Conservation (phyloP, 1,139 yeast genomes). For the Candida tunisiensis region DNA sequence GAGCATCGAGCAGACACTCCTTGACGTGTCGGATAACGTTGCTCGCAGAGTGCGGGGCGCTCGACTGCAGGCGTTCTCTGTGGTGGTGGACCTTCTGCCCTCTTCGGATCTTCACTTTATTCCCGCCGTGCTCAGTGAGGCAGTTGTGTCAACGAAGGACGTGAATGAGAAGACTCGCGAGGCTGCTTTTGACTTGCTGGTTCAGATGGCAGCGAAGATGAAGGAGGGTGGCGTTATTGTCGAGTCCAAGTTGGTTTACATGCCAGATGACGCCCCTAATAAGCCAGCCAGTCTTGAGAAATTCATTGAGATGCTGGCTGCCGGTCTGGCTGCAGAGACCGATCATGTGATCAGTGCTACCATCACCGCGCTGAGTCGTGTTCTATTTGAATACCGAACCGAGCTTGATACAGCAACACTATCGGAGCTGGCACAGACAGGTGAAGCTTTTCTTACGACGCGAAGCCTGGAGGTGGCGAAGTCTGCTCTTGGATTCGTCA, state of each 20-base stretch:
- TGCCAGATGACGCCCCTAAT: constrained; percentile 41
- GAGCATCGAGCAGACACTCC: constrained; percentile 43
- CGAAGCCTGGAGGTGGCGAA: constrained; percentile 88
- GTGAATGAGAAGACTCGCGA: constrained; percentile 84
- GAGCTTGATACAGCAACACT: constrained; percentile 37
- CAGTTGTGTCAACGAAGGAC: constrained; percentile 85
- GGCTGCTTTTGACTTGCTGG: constrained; percentile 56
- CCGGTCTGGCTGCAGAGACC: constrained; percentile 87
- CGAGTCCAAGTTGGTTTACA: constrained; percentile 51
- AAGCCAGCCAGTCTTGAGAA: constrained; percentile 60
- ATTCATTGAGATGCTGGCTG: constrained; percentile 84
- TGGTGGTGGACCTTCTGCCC: constrained; percentile 46
- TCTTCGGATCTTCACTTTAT: constrained; percentile 49
- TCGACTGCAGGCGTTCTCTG: constrained; percentile 50
- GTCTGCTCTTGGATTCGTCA: constrained; percentile 86
- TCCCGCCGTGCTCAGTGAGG: constrained; percentile 72
- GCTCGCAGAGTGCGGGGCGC: constrained; percentile 68
- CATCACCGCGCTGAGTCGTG: constrained; percentile 75
- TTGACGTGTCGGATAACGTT: constrained; percentile 42
- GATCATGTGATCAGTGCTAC: constrained; percentile 96
- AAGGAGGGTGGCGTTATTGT: constrained; percentile 50
- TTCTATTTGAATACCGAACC: constrained; percentile 72
- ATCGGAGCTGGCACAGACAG: constrained; percentile 68
- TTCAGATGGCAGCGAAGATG: constrained; percentile 73
- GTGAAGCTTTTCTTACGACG: constrained; percentile 79